Evolutionary conservation across 1,284 basidiomycete species (phyloP).

Genomic region (Salmacisia buchloeana): DNA sequence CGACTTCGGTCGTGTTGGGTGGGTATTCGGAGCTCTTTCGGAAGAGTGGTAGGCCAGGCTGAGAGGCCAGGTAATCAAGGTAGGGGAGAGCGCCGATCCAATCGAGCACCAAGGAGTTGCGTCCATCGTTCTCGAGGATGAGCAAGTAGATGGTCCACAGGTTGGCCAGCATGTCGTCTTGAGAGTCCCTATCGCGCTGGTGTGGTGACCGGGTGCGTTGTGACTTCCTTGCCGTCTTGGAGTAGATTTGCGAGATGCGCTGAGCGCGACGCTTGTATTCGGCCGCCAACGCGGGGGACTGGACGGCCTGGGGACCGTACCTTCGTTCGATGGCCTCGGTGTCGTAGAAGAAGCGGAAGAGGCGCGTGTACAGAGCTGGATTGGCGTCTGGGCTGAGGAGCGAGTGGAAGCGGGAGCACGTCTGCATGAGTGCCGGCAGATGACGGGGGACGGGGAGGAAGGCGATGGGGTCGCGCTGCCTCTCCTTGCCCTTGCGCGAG

Average conservation of each 20-base stretch:
- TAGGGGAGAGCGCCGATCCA: background rate
- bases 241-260: slow-evolving; percentile 33
- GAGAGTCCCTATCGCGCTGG: slow-evolving; percentile 5
- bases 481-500: background rate
- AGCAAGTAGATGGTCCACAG: slow-evolving; percentile 42
- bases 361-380: slow-evolving; percentile 36
- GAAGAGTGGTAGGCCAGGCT: background rate
- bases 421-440: slow-evolving; percentile 28
- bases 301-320: slow-evolving; percentile 26
- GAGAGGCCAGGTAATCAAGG: background rate
- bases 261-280: slow-evolving; percentile 33
- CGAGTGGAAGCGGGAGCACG: slow-evolving; percentile 26
- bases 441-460: slow-evolving; percentile 24
- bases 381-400: slow-evolving; percentile 30
- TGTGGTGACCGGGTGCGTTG: slow-evolving; percentile 9
- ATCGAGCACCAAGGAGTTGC: background rate
- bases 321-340: slow-evolving; percentile 32
- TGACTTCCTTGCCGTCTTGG: too few species aligned
- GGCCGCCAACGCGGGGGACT: slow-evolving; percentile 21
- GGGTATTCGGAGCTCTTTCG: slow-evolving; percentile 49
- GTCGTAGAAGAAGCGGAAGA: slow-evolving; percentile 43
- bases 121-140: slow-evolving; percentile 34
- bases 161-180: slow-evolving; percentile 28
- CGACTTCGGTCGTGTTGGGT: slow-evolving; percentile 48
- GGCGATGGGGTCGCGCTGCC: background rate